Base-by-base conservation (phyloP, 2,329 filamentous ascomycete genomes). In the Phyllosticta citriasiana region DNA sequence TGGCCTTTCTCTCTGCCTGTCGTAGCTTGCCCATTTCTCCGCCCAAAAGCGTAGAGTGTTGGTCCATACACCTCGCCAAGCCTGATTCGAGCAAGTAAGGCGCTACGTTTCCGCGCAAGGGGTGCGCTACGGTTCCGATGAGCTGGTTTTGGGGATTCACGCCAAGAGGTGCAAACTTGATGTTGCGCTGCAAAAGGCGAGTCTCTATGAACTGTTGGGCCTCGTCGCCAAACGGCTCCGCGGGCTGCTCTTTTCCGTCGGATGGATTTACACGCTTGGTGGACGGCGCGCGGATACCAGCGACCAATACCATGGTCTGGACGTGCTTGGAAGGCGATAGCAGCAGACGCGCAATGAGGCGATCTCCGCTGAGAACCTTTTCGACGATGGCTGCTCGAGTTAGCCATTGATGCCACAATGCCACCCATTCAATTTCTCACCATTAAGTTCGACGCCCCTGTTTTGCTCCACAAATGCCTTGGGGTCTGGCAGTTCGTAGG, bases 1-100 rank as follows among this genome's bases (percentile, higher is more conserved):
- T 91, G 4, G 94, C 94, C 62, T 83, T 79, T 73, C 89, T 93
- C 78, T 99, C 94, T 1, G 94, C 92, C 65, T 89, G 84, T 65
- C 94, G 86, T 62, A 97, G 84, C 62, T 83, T 74, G 52, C 88
- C 86, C 94, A 99, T 99, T 68, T 93, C 89, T 57, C 84, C 79
- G 53, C 94, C 94, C 10, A 99, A 83, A 77, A 97, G 81, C 50
- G 91, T 95, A 0, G 93, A 96, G 78, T 99, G 94, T 76, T 94
- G 92, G 75, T 99, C 94, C 65, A 92, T 91, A 79, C 93, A 97
- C 69, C 91, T 84, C 51, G 93, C 94, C 61, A 97, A 81, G 68
- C 94, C 94, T 59, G 91, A 89, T 68, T 93, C 86, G 53, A 99
- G 84, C 53, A 99, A 76, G 74, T 96, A 95, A 66, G 89, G 90